Evolutionary conservation across 2,329 filamentous ascomycete species (phyloP), one percentile per base, ranked within the genome.

Genomic region (Malbranchea zuffiana): DNA sequence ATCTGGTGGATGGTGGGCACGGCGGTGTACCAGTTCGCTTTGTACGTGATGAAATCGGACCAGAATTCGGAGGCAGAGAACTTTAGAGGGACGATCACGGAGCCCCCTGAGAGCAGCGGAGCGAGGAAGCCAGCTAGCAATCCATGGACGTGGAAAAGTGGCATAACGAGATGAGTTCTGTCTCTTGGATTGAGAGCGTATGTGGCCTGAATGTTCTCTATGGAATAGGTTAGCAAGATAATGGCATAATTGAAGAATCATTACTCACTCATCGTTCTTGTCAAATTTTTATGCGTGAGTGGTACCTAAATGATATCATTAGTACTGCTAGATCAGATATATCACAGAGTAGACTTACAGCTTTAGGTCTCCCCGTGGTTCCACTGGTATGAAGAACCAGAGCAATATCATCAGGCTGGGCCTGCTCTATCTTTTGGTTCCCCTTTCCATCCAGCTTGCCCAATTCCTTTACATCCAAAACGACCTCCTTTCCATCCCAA

Each of bases 1-100:
- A 93, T 88, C 54, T 90, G 84, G 59, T 92, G 85, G 55, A 93
- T 92, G 1, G 85, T 92, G 1, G 85, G 85, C n/a, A 90, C 85
- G 1, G 85, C 85, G 0, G 84, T 90, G 62, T 90, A 93, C 85
- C 85, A 93, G 57, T 84, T 93, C 17, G 84, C 85, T 46, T 75
- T 69, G 64, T 86, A 69, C 4, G 69, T 66, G 47, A 69, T 69
- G 51, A 90, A 90, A 56, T 90, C 79, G 16, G 61, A 58, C 85
- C 85, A 93, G 62, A 93, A 93, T 13, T 82, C 78, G 1, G 74
- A 72, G 6, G 85, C 83, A 3, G 82, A 88, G 70, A 92, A 92
- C 52, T 78, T 81, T 36, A 68, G 51, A 2, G 84, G 84, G 4
- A 92, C 80, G 40, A 93, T 69, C 43, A 86, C 80, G 5, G 82